These are phyloP conservation scores for Ziziphus jujuba DNA, from an alignment of 306 rosid genomes.

Conservation along the genomic window DNA sequence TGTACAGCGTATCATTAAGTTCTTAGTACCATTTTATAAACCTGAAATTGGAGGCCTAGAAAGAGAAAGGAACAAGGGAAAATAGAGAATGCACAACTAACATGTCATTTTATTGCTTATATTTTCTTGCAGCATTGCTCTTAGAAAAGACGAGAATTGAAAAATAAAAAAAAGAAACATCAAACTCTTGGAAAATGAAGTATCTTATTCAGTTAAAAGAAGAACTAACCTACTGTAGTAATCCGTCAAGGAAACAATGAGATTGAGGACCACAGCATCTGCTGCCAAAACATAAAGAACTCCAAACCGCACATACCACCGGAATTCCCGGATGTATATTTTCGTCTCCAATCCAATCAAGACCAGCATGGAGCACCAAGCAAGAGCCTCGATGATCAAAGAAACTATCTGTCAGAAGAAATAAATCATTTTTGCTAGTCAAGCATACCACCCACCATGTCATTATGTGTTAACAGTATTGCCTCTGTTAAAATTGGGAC, in stretches of 20 bases:
- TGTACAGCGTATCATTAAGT: too few species aligned
- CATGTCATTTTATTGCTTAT: background rate
- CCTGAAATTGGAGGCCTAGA: too few species aligned
- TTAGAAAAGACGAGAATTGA: conserved; percentile 1
- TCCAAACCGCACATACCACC: conserved; percentile 82
- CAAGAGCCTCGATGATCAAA: conserved; percentile 50
- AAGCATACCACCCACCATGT: conserved; percentile 4
- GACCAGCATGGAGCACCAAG: conserved; percentile 69
- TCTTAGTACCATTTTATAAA: too few species aligned
- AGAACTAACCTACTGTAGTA: conserved; percentile 53
- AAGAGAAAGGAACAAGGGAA: background rate
- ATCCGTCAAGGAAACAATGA: conserved; percentile 55
- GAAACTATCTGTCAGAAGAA: conserved; percentile 41
- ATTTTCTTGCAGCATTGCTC: background rate
- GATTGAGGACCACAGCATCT: conserved; percentile 66
- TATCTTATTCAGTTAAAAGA: background rate
- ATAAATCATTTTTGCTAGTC: background rate
- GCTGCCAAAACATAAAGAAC: conserved; percentile 74
- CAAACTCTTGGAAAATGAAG: conserved; percentile 2
- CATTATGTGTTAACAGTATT: background rate
- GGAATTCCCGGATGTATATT: conserved; percentile 61
- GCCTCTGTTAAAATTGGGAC: background rate
- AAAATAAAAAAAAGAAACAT: background rate
- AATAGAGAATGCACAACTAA: background rate
- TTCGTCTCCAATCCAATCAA: conserved; percentile 63